These are phyloP conservation scores for Eremochloa ophiuroides DNA, from an alignment of 176 grass and related monocot species.

Conservation along the genomic window DNA sequence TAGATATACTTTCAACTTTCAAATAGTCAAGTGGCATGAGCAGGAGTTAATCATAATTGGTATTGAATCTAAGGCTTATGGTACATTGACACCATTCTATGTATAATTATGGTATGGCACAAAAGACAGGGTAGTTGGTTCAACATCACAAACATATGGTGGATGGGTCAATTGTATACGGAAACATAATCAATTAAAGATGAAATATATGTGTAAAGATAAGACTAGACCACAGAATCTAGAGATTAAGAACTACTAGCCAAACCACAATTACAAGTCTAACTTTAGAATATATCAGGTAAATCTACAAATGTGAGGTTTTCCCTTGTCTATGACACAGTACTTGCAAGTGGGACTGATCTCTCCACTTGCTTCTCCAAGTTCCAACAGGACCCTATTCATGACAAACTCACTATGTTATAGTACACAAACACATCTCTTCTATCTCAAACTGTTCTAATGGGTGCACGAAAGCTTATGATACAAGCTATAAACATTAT, in stretches of 20 bases:
- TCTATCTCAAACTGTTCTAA: background rate
- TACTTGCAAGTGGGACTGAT: background rate
- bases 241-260: background rate
- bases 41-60: background rate
- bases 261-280: background rate
- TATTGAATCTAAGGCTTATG: background rate
- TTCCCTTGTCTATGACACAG: background rate
- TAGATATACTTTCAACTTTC: background rate
- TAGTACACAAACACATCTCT: background rate
- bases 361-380: background rate
- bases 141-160: background rate
- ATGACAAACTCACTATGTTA: background rate
- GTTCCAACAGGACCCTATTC: background rate
- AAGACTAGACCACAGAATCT: too few species aligned
- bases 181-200: background rate
- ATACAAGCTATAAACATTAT: background rate
- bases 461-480: background rate
- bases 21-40: background rate
- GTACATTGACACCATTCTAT: background rate
- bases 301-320: background rate
- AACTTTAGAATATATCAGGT: background rate
- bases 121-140: background rate
- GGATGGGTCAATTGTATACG: background rate
- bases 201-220: background rate
- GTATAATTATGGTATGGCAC: background rate